A percentile compares a stretch with the other conserved stretches of the same genome.
These are phyloP conservation scores for Saccharomycopsis lassenensis DNA, from an alignment of 805 yeast species.

Conservation along the genomic window DNA sequence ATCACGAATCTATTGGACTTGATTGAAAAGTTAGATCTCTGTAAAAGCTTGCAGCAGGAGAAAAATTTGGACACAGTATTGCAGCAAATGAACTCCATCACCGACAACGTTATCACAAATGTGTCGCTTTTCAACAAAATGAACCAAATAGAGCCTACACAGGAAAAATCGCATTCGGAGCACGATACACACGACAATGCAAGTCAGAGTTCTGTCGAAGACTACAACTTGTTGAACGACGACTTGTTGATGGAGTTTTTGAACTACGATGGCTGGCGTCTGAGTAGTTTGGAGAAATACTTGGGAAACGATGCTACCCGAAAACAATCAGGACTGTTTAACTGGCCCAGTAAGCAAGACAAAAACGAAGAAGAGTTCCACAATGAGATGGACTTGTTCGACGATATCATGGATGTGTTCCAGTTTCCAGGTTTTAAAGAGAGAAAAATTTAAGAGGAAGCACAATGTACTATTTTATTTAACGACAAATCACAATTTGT, in stretches of 20 bases:
- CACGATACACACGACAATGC: conserved; percentile 5
- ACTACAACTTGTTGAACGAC: conserved; percentile 7
- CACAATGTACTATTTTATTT: no score
- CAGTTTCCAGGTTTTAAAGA: no score
- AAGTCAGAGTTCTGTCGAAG: no score
- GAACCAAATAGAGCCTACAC: background rate
- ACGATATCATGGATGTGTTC: no score
- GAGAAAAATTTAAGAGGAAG: no score
- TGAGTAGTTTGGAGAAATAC: no score
- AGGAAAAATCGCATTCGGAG: conserved; percentile 2
- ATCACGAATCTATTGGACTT: conserved; percentile 1
- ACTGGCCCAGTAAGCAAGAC: background rate
- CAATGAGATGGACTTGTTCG: no score
- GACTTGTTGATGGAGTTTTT: conserved; percentile 8
- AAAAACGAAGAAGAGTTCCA: background rate
- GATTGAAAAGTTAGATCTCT: conserved; percentile 5
- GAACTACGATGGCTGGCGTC: conserved; percentile 5
- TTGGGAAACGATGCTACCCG: no score
- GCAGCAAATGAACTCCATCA: no score
- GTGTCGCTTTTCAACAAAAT: background rate
- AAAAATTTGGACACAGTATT: no score
- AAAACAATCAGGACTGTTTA: background rate
- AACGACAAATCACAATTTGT: no score
- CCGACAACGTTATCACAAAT: background rate
- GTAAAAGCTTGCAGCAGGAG: background rate